Conservation (phyloP, 2,329 filamentous ascomycete species). For the Xylogone sp. region DNA sequence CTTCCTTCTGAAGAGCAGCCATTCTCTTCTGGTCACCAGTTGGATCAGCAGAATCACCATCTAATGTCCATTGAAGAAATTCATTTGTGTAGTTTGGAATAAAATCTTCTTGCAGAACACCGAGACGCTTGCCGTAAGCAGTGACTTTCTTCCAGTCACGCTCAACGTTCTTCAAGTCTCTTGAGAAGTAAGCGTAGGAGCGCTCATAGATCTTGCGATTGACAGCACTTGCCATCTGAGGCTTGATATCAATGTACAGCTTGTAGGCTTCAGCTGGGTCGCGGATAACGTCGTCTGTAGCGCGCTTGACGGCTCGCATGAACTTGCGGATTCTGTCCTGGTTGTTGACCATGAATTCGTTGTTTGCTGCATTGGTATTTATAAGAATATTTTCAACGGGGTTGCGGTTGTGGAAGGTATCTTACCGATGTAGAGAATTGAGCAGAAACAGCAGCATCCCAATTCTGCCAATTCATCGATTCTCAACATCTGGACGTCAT, state of each 20-base stretch:
- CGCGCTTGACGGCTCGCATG: constrained; percentile 68
- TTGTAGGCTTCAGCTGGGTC: constrained; percentile 60
- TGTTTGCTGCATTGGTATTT: constrained; percentile 43
- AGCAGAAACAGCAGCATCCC: constrained; percentile 82
- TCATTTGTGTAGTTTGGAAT: constrained; percentile 72
- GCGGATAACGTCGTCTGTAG: constrained; percentile 68
- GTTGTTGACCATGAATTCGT: constrained; percentile 62
- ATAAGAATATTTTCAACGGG: background rate
- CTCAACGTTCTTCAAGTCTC: constrained; percentile 68
- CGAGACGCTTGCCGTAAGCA: constrained; percentile 69
- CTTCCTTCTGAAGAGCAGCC: constrained; percentile 62
- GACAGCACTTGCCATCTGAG: constrained; percentile 61
- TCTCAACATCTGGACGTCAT: constrained; percentile 74
- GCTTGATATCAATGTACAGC: constrained; percentile 70
- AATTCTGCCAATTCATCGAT: constrained; percentile 78
- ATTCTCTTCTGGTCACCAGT: constrained; percentile 72
- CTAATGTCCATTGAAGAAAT: constrained; percentile 63
- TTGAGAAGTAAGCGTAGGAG: constrained; percentile 72
- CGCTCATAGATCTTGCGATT: constrained; percentile 80
- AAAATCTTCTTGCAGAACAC: constrained; percentile 60
- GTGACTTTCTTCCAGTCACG: constrained; percentile 79
- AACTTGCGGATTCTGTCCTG: constrained; percentile 64
- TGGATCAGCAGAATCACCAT: constrained; percentile 62
- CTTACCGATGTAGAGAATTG: constrained; percentile 70
- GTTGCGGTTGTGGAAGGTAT: background rate